phyloP scores from a whole-genome alignment of 2,329 filamentous ascomycete genomes.

The Phaeosphaeriaceae sp. region DNA sequence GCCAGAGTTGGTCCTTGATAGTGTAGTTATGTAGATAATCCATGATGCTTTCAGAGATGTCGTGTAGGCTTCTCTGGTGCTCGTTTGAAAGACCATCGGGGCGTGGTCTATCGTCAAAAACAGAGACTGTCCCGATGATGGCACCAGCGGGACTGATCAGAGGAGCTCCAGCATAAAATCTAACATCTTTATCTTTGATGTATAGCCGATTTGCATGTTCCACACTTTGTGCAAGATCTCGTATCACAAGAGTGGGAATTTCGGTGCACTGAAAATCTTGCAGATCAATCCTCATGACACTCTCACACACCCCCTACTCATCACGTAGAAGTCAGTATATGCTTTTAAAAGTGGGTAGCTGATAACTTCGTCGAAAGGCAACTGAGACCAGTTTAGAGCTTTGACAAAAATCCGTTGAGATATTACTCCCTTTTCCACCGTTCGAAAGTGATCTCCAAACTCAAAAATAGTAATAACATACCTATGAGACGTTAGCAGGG shows the following conservation, averaged over 20 bases:
- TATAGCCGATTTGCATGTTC: not conserved
- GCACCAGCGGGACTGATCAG: conserved; percentile 29
- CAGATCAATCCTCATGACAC: conserved; percentile 2
- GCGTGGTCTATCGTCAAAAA: conserved; percentile 32
- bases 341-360: not conserved
- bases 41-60: conserved; percentile 33
- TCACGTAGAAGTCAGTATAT: not conserved
- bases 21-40: conserved; percentile 36
- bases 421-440: not conserved
- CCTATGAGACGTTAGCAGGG: not conserved
- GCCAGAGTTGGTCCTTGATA: conserved; percentile 30
- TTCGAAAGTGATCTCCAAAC: not conserved
- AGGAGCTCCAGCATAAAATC: conserved; percentile 40
- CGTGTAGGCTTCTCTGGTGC: conserved; percentile 21
- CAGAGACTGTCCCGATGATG: conserved; percentile 31
- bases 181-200: conserved; percentile 6
- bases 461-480: not conserved
- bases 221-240: not conserved
- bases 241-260: not conserved
- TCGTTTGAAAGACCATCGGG: conserved; percentile 16
- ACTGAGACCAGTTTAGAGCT: no score
- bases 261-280: not conserved
- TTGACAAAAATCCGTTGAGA: no score
- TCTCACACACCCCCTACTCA: conserved; percentile 4
- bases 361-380: not conserved